Base-by-base conservation (phyloP, 805 yeast genomes). In the Kazachstania kunashirensis region DNA sequence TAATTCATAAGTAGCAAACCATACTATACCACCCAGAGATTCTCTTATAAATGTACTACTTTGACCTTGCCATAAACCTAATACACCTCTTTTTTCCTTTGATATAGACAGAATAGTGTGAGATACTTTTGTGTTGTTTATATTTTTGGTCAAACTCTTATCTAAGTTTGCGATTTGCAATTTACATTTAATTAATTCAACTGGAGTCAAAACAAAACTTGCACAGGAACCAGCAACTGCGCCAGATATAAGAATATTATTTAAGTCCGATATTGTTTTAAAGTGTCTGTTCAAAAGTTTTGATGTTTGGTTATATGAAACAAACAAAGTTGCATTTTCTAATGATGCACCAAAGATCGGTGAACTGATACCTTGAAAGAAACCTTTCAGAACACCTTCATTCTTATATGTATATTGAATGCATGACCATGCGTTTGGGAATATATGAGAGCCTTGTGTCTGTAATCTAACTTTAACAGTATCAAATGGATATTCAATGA, bases 301-400 rank as follows among this genome's bases (percentile, higher is more conserved):
- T 46, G 69, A 66, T 24, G 77, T 62, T 34, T 65, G 50, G 39
- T 72, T 74, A 49, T 79, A 82, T 8, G 78, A 64, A 36, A 79
- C 68, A 53, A 89, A 89, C 11, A 89, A 62, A 2, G 80, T 75
- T 3, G 95, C 86, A 38, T 78, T 81, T 56, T 89, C 97, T 33
- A 84, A 66, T n/a, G 94, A 81, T 0, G 96, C 95, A 0, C 96
- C 96, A 18, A 81, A 53, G 33, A 88, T 62, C 0, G 97, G 97
- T 0, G 94, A 83, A 11, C 75, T 58, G 4, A 89, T 56, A 1
- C 97, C 77, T 42, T 75, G 74, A 53, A 82, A 88, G 48, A 88
- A 81, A 3, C 96, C 95, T 30, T 44, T 45, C 24, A 63, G 52
- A 15, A 80, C 37, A 0, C 96, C 96, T 53, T 88, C 96, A 18